Evolutionary conservation across 805 yeast species (phyloP), one percentile per base, ranked within the genome.

Genomic region (Myxozyma geophila): DNA sequence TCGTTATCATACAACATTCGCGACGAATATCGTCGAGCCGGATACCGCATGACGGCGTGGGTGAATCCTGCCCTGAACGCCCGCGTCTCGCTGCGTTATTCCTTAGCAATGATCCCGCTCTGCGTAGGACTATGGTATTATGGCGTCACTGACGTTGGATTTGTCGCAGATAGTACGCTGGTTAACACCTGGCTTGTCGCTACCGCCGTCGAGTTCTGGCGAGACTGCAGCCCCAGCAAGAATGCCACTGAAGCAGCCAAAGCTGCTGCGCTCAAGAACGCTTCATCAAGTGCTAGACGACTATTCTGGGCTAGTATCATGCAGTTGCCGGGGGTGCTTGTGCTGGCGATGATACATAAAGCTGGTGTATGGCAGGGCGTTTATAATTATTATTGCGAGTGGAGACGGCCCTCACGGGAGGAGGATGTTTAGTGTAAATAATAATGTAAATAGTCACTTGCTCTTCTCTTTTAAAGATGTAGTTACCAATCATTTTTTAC

Each of bases 41-140:
- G 99, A 0, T 95, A 95, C 76, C 92, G 91, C n/a, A 95, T 95
- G 99, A 83, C 98, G 0, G 96, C 97, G 0, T 92, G 89, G 79
- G 92, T 87, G 67, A 90, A 93, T 72, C 99, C 99, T 1, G 84
- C 84, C 62, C 78, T 95, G 56, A 95, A 95, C 74, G 98, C 98
- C 0, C 80, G 99, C 55, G 99, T 95, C 0, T 92, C 97, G 0
- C 80, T 95, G 56, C 80, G 99, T 52, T 93, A 95, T 73, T 88
- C 98, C 0, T 67, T 93, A n/a, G 79, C 89, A 63, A 92, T 95
- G 97, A 89, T 95, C 76, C 98, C 98, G 2, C 78, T 95, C 46
- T 95, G 98, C 75, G 82, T 86, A 72, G 96, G 96, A 0, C 76
- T 95, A 63, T 80, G 88, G 51, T 90, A 89, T 74, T 91, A 76